phyloP scores from a whole-genome alignment of 371 early-diverging fungal genomes.

The Mucor plumbeus region DNA sequence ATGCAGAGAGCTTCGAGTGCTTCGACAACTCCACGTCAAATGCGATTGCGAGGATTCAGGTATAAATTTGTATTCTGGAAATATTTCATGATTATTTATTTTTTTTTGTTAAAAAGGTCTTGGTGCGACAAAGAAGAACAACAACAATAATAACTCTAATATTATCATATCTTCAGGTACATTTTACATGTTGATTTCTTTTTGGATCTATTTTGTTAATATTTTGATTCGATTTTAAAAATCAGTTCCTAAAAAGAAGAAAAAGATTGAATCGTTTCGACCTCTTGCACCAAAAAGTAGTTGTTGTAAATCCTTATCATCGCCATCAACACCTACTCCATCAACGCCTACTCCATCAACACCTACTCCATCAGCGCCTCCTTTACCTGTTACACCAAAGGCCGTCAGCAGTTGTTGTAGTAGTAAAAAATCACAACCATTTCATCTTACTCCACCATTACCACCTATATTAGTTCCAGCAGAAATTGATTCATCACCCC shows the following conservation, averaged over 20 bases:
- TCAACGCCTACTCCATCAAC: neutral
- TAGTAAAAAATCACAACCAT: neutral
- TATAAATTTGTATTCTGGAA: neutral
- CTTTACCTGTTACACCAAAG: neutral
- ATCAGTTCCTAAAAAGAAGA: slow-evolving; percentile 4
- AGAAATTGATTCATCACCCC: neutral
- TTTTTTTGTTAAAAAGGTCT: neutral
- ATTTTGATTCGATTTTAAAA: neutral
- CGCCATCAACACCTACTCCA: neutral
- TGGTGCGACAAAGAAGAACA: neutral
- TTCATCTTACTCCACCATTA: neutral
- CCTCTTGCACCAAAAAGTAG: slow-evolving; percentile 23
- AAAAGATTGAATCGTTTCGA: slow-evolving; percentile 15
- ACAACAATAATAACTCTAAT: neutral
- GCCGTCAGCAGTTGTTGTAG: slow-evolving; percentile 8
- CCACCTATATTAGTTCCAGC: neutral
- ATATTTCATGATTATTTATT: neutral
- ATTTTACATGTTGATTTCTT: neutral
- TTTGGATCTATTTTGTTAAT: neutral
- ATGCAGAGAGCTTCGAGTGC: slow-evolving; percentile 74
- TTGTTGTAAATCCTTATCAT: neutral
- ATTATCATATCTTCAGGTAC: neutral
- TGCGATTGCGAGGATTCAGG: slow-evolving; percentile 63
- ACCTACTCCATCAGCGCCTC: neutral
- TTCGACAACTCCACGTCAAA: slow-evolving; percentile 75